These are phyloP conservation scores for Wickerhamomyces mucosus DNA, from an alignment of 805 yeast genomes.

Conservation along the genomic window DNA sequence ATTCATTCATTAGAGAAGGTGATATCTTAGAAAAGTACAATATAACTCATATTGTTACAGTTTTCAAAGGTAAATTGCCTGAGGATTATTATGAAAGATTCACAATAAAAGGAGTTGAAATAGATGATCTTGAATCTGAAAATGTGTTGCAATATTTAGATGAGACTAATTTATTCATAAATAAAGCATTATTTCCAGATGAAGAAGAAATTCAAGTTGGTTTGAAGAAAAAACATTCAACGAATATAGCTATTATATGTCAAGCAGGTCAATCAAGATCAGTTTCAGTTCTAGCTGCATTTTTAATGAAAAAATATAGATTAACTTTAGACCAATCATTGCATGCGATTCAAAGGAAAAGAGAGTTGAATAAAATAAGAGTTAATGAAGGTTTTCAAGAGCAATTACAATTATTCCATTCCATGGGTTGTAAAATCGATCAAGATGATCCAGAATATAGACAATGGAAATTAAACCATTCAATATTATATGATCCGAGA, in stretches of 20 bases:
- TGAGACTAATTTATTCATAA: slow-evolving; percentile 59
- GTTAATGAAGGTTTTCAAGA: slow-evolving; percentile 57
- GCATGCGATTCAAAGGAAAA: slow-evolving; percentile 63
- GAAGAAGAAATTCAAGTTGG: slow-evolving; percentile 20
- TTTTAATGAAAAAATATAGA: slow-evolving; percentile 70
- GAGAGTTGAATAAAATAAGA: slow-evolving; percentile 48
- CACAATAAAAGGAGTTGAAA: slow-evolving; percentile 46
- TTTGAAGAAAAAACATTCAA: slow-evolving; percentile 26
- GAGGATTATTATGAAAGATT: slow-evolving; percentile 37
- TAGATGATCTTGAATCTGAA: slow-evolving; percentile 64
- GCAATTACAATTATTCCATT: slow-evolving; percentile 60
- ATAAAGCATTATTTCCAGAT: slow-evolving; percentile 44
- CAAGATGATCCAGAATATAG: slow-evolving; percentile 28
- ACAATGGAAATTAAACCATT: slow-evolving; percentile 30
- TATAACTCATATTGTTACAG: slow-evolving; percentile 66
- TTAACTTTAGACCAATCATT: slow-evolving; percentile 53
- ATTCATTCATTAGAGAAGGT: slow-evolving; percentile 46
- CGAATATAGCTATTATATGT: slow-evolving; percentile 57
- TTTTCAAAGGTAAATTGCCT: slow-evolving; percentile 57
- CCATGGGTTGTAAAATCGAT: slow-evolving; percentile 28
- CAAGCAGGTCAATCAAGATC: slow-evolving; percentile 93
- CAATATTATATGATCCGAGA: slow-evolving; percentile 31
- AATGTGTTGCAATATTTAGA: slow-evolving; percentile 57
- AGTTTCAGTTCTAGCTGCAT: slow-evolving; percentile 78
- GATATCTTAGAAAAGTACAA: slow-evolving; percentile 42